A percentile compares a stretch with the other conserved stretches of the same genome.
Conservation (phyloP, 2,329 filamentous ascomycete species). For the Hypoxylon sp. region DNA sequence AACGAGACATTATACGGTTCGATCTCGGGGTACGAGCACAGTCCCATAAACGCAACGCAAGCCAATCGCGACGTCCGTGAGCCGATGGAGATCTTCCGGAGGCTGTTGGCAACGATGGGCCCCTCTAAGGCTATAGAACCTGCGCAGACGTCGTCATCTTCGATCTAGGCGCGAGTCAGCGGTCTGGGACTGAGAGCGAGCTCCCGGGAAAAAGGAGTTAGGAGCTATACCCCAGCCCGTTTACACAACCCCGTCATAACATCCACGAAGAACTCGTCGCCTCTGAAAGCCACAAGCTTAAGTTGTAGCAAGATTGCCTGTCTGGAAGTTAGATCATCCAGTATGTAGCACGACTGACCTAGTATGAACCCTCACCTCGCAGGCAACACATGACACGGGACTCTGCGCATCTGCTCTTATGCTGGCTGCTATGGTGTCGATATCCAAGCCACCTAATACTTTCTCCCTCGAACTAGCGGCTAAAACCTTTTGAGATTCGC, state of each 20-base stretch:
- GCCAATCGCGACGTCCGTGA: conserved; percentile 67
- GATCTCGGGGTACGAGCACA: conserved; percentile 66
- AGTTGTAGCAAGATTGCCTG: conserved; percentile 48
- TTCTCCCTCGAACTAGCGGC: not conserved
- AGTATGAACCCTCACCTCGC: conserved; percentile 50
- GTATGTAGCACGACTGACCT: not conserved
- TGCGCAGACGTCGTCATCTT: conserved; percentile 70
- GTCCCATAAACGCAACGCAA: conserved; percentile 68
- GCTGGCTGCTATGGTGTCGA: conserved; percentile 16
- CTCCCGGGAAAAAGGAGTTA: not conserved
- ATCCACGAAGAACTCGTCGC: conserved; percentile 49
- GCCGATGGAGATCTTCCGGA: conserved; percentile 64
- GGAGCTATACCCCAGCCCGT: conserved; percentile 41
- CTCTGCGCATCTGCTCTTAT: conserved; percentile 41
- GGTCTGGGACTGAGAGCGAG: not conserved
- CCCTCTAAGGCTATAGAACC: conserved; percentile 68
- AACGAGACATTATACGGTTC: conserved; percentile 61
- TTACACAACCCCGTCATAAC: conserved; percentile 49
- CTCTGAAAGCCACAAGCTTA: conserved; percentile 47
- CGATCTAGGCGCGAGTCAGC: conserved; percentile 55
- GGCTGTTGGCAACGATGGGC: conserved; percentile 65
- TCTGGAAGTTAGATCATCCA: conserved; percentile 22
- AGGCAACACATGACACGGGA: conserved; percentile 50
- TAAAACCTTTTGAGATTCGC: conserved; percentile 31
- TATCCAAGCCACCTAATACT: not conserved